phyloP scores from a whole-genome alignment of 495 filamentous ascomycete species.

The Hyphodiscus hymeniophilus region DNA sequence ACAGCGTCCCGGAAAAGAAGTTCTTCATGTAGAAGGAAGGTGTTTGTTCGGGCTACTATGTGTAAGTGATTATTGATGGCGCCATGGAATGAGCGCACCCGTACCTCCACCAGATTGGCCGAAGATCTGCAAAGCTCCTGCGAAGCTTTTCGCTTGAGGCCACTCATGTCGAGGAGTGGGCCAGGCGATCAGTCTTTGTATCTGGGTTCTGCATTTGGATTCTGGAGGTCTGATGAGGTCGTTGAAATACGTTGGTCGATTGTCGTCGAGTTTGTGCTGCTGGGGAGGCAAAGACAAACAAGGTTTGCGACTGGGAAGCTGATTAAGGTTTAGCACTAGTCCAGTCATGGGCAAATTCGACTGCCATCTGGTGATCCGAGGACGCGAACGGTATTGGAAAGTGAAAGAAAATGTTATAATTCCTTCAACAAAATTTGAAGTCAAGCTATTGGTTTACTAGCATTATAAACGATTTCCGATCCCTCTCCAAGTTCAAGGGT shows the following conservation, averaged over 20 bases:
- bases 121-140: constrained; percentile 9
- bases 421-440: too few species aligned
- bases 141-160: constrained; percentile 16
- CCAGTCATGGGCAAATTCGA: too few species aligned
- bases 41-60: not conserved
- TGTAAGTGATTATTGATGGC: not conserved
- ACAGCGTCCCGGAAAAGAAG: not conserved
- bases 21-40: not conserved
- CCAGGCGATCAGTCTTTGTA: not conserved
- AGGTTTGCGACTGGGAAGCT: not conserved
- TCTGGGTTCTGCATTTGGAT: constrained; percentile 7
- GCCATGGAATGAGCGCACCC: not conserved
- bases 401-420: too few species aligned
- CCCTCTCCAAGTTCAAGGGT: too few species aligned
- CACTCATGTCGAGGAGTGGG: constrained; percentile 16
- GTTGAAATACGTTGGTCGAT: not conserved
- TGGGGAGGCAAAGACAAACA: not conserved
- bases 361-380: too few species aligned
- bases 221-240: not conserved
- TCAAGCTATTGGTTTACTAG: too few species aligned
- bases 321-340: constrained; percentile 1
- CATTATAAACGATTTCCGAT: too few species aligned
- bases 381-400: too few species aligned
- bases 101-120: constrained; percentile 6
- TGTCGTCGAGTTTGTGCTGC: not conserved